Evolutionary conservation across 495 filamentous ascomycete genomes (phyloP), one percentile per base, ranked within the genome.

Genomic region (Talaromyces thailandensis): DNA sequence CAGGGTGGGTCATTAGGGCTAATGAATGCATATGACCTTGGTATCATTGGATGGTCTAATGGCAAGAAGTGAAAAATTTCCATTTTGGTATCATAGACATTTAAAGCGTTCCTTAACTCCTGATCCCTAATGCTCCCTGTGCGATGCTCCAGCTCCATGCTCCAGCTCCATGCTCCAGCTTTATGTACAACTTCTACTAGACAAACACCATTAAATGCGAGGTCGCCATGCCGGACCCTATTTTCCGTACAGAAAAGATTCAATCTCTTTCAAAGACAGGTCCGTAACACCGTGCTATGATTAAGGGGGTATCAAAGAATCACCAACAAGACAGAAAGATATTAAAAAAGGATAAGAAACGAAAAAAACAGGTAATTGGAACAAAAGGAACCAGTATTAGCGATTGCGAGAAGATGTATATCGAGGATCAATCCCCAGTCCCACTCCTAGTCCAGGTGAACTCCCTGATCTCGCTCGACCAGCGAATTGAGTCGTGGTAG

Each of bases 401-500:
- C 51, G 23, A 55, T 55, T 26, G 18, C 48, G 7, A 7, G 21
- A 9, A 28, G 23, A n/a, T 11, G 23, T 1, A 16, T 55, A 55
- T 55, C 51, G 51, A 29, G 51, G 11, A 55, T 55, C 26, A 11
- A 55, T 55, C 0, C 51, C 51, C 51, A 55, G 11, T 28, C 51
- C 51, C 51, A 55, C n/a, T 55, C 24, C 51, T 3, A n/a, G n/a
- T n/a, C n/a, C 51, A 28, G 51, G 51, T 4, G 51, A 55, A 28
- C 51, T 55, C 9, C 51, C 51, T n/a, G 51, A 55, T 55, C 51
- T 55, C 12, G 24, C n/a, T 55, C 51, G 51, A 51, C 45, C 45
- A 24, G 45, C 23, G 16, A 51, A 48, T 14, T 48, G 12, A 21
- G 40, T 48, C 40, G 40, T 4, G 3, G 40, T 51, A 37, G 7